Conservation (phyloP, 1,139 yeast species). For the Scheffersomyces segobiensis region DNA sequence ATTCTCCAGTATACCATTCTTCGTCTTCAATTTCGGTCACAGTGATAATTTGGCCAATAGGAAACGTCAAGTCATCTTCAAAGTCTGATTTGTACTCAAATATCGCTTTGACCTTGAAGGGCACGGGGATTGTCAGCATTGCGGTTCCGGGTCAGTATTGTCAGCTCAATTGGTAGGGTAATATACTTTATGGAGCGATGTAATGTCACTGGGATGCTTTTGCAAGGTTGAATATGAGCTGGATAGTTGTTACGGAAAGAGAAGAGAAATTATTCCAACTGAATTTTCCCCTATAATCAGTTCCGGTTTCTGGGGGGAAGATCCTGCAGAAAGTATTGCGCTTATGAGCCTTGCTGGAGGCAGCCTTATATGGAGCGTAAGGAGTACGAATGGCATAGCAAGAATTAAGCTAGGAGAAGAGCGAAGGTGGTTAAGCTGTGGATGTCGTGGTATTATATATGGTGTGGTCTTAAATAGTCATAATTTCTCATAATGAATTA, state of each 20-base stretch:
- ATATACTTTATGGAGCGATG: neutral
- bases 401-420: neutral
- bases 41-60: slow-evolving; percentile 64
- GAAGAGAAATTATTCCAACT: neutral
- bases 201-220: neutral
- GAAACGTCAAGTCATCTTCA: slow-evolving; percentile 80
- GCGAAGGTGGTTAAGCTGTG: neutral
- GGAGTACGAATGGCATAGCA: neutral
- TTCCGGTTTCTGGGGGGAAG: neutral
- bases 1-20: slow-evolving; percentile 85
- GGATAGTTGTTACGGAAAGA: neutral
- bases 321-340: neutral
- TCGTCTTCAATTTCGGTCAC: slow-evolving; percentile 82
- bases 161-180: neutral
- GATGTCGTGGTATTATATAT: neutral
- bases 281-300: neutral
- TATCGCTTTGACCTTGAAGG: slow-evolving; percentile 72
- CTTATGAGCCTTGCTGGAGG: neutral
- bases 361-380: neutral
- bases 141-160: neutral
- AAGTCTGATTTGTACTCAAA: slow-evolving; percentile 75
- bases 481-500: no score
- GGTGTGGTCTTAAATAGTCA: neutral
- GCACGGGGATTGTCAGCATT: slow-evolving; percentile 28
- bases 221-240: neutral